Evolutionary conservation across 768 basidiomycete species (phyloP), one percentile per base, ranked within the genome.

Genomic region (Leccinum ochraceum): DNA sequence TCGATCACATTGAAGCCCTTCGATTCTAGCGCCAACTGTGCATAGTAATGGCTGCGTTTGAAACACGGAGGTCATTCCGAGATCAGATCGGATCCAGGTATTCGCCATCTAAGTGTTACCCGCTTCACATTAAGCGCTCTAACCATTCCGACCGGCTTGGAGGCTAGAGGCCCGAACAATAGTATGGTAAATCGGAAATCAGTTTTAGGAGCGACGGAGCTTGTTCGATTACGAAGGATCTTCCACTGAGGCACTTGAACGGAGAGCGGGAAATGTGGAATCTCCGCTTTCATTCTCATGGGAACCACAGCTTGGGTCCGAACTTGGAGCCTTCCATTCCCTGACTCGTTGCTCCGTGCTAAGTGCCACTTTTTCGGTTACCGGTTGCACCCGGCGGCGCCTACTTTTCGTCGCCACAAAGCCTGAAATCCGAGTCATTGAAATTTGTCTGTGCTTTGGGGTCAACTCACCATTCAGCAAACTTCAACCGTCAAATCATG

Each of bases 281-380:
- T 50, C 54, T 56, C 65, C 67, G 56, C 37, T 56, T 46, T 24
- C 56, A 48, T 56, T 51, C 22, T 55, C 36, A 30, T 56, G 58
- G 17, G 58, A 56, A 66, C 32, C 32, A 51, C 44, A 42, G 44
- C 44, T 46, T 46, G 44, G 32, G 5, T 46, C 44, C 44, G 44
- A n/a, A 30, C 46, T 5, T 28, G 13, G 5, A 46, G 16, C 30
- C 30, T 62, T 70, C 62, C 63, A 64, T 67, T 69, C 26, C 44
- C 20, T 44, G 10, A 44, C 3, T 24, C 24, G 42, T 9, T 44
- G 32, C 32, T 34, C 32, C 65, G 5, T 59, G 62, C 56, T 44
- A 39, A 39, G 16, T 30, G 28, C 8, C 28, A 9, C 16, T 39
- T 39, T 0, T 0, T 1, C n/a, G n/a, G 42, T n/a, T 4, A n/a